Evolutionary conservation across 495 filamentous ascomycete genomes (phyloP).

Genomic region (Aspergillus saccharolyticus): DNA sequence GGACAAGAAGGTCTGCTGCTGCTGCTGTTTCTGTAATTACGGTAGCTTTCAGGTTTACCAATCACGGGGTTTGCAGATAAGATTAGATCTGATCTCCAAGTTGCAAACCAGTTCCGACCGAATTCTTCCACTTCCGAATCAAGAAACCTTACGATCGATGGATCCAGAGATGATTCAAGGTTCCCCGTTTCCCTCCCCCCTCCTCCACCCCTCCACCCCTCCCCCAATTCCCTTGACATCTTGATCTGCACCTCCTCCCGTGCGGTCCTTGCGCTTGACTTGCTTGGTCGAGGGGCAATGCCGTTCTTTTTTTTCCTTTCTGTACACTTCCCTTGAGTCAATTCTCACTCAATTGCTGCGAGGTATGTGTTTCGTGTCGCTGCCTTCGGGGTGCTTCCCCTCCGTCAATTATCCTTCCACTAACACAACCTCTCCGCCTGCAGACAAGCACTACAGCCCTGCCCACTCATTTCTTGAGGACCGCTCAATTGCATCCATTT

Average conservation of each 20-base stretch:
- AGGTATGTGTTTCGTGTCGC: constrained; percentile 3
- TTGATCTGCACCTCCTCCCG: no score
- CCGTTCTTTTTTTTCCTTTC: not conserved
- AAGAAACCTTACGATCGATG: not conserved
- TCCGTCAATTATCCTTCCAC: not conserved
- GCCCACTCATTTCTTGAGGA: not conserved
- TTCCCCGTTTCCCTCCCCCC: not conserved
- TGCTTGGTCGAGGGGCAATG: constrained; percentile 15
- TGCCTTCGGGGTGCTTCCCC: not conserved
- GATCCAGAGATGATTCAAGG: no score
- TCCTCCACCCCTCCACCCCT: not conserved
- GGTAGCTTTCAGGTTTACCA: constrained; percentile 19
- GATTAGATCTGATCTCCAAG: constrained; percentile 42
- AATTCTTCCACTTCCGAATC: constrained; percentile 14
- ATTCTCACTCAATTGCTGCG: not conserved
- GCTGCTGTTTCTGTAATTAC: not conserved
- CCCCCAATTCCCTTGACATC: not conserved
- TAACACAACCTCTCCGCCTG: not conserved
- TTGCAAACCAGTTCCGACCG: no score
- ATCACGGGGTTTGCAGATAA: constrained; percentile 36
- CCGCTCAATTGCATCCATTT: constrained; percentile 1
- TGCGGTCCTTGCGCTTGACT: not conserved
- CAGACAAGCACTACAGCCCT: not conserved
- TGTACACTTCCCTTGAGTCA: not conserved
- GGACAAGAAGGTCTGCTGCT: no score